Evolutionary conservation across 805 yeast species (phyloP).

Genomic region (Candida germanica): DNA sequence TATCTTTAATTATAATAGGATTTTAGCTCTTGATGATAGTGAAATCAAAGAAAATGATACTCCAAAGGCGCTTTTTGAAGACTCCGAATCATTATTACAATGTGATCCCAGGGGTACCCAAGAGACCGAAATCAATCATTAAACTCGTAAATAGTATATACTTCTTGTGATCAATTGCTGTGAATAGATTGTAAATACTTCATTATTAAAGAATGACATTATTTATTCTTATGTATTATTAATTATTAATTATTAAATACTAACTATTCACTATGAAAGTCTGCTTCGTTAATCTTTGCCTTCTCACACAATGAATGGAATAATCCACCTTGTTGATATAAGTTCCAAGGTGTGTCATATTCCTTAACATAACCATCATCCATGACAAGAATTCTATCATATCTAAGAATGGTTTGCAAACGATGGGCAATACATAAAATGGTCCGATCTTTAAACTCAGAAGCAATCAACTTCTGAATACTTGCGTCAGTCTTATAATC

Average conservation of each 20-base stretch:
- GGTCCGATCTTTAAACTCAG: constrained; percentile 68
- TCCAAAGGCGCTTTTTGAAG: constrained; percentile 59
- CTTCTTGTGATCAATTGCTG: no score
- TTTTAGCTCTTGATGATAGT: constrained; percentile 79
- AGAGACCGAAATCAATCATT: no score
- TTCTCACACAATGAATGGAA: constrained; percentile 70
- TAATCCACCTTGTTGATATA: constrained; percentile 45
- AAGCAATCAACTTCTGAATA: constrained; percentile 66
- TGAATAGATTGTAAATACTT: no score
- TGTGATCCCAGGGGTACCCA: no score
- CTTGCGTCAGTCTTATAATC: constrained; percentile 83
- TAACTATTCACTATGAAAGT: constrained; percentile 25
- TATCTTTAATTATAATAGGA: constrained; percentile 67
- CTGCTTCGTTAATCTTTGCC: constrained; percentile 41
- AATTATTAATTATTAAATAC: no score
- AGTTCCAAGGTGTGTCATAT: constrained; percentile 67
- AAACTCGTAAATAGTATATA: no score
- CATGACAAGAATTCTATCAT: constrained; percentile 75
- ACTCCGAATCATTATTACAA: constrained; percentile 52
- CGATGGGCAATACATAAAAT: constrained; percentile 88
- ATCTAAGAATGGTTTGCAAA: constrained; percentile 66
- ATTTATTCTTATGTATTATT: background rate
- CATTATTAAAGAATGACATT: no score
- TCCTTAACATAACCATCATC: constrained; percentile 78
- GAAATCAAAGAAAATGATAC: constrained; percentile 69